Evolutionary conservation across 441 rosid species (phyloP).

Genomic region (Bocquillonia castaneifolia): DNA sequence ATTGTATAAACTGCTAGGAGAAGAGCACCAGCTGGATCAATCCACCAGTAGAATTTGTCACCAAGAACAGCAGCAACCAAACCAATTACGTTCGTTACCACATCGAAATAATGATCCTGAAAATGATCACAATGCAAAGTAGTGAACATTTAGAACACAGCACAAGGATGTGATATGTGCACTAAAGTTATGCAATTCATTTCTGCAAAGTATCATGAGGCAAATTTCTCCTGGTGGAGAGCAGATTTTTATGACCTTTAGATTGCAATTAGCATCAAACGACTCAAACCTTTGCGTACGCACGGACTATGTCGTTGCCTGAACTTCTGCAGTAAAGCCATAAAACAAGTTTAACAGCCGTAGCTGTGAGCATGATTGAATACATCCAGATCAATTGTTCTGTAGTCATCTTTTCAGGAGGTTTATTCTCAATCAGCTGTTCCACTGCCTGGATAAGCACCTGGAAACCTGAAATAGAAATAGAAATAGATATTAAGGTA

Average conservation of each 20-base stretch:
- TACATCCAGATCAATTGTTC: constrained; percentile 55
- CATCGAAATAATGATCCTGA: constrained; percentile 86
- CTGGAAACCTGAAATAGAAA: constrained; percentile 93
- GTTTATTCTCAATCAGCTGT: constrained; percentile 39
- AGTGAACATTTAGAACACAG: background rate
- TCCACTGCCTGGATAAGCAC: constrained; percentile 61
- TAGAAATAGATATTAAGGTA: background rate
- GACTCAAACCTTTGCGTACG: constrained; percentile 66
- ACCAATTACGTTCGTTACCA: constrained; percentile 72
- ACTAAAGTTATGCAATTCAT: too few relatives aligned
- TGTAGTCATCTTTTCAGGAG: constrained; percentile 41
- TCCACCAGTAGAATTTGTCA: constrained; percentile 67
- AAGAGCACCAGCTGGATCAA: constrained; percentile 76
- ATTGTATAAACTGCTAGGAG: constrained; percentile 73
- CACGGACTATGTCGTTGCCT: constrained; percentile 70
- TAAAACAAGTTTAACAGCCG: constrained; percentile 58
- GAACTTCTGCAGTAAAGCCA: constrained; percentile 84
- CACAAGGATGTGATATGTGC: too few relatives aligned
- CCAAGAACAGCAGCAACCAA: constrained; percentile 73
- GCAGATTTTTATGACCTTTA: background rate
- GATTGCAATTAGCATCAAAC: constrained; percentile 28
- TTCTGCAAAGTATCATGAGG: too few relatives aligned
- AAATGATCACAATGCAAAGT: background rate
- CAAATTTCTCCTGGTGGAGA: too few relatives aligned
- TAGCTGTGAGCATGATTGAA: constrained; percentile 70